Conservation (phyloP, 1,284 basidiomycete species). For the Salmacisia buchloeana region DNA sequence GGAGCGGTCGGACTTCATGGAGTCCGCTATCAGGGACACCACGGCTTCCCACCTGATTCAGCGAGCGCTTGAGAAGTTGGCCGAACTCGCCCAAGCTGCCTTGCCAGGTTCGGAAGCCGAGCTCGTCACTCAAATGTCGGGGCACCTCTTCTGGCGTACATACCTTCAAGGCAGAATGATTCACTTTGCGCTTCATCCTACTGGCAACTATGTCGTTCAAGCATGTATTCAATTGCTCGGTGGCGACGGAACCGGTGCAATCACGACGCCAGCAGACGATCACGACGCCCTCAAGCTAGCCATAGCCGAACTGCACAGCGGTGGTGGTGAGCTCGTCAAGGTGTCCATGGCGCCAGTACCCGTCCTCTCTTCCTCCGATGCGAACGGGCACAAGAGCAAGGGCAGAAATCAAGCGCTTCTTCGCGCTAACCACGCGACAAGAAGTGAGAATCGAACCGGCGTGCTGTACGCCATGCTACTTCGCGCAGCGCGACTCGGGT, state of each 20-base stretch:
- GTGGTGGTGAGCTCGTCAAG: conserved; percentile 20
- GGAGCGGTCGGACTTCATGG: conserved; percentile 30
- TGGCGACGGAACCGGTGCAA: not conserved
- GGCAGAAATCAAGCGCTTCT: conserved; percentile 12
- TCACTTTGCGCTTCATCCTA: conserved; percentile 41
- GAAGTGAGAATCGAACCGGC: conserved; percentile 8
- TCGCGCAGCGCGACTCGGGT: not conserved
- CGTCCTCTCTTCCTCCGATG: conserved; percentile 11
- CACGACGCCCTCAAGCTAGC: conserved; percentile 6
- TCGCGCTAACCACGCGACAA: not conserved
- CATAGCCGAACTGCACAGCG: conserved; percentile 10
- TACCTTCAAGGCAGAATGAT: conserved; percentile 35
- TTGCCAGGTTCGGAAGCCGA: not conserved
- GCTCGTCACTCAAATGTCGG: not conserved
- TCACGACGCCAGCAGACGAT: conserved; percentile 12
- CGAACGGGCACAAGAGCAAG: not conserved
- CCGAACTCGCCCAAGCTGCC: conserved; percentile 12
- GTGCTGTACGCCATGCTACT: not conserved
- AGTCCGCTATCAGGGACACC: conserved; percentile 40
- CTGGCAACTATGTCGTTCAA: conserved; percentile 44
- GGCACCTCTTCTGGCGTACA: conserved; percentile 26
- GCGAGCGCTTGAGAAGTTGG: conserved; percentile 13
- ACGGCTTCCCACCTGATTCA: conserved; percentile 44
- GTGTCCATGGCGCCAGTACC: conserved; percentile 8
- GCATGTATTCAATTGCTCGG: conserved; percentile 22